phyloP scores from a whole-genome alignment of 208 protist species.

The Acanthamoeba healyi region DNA sequence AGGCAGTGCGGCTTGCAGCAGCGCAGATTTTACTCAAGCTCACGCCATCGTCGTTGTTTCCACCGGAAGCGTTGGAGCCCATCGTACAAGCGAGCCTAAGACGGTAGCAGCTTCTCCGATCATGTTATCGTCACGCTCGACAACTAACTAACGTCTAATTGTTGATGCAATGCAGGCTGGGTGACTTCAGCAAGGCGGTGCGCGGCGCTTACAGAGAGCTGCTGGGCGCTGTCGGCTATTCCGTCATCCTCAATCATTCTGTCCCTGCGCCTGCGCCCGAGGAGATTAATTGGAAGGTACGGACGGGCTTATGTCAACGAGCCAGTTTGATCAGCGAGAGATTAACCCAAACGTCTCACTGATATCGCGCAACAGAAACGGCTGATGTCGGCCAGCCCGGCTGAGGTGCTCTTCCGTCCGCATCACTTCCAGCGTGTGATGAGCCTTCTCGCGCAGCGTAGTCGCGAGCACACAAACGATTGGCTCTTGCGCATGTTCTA shows the following conservation, averaged over 20 bases:
- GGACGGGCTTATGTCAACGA: no score
- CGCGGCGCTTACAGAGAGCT: slow-evolving; percentile 63
- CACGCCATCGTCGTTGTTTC: background rate
- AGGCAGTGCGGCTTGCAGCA: background rate
- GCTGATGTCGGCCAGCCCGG: background rate
- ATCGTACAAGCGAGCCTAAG: slow-evolving; percentile 16
- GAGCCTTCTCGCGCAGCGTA: slow-evolving; percentile 33
- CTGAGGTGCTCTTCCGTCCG: slow-evolving; percentile 1
- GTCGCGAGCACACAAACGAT: background rate
- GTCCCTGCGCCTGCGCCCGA: slow-evolving; percentile 29
- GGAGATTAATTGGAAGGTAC: slow-evolving; percentile 51
- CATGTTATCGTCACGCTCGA: background rate
- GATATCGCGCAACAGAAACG: slow-evolving; percentile 46
- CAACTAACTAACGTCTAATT: no score
- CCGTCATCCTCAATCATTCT: slow-evolving; percentile 63
- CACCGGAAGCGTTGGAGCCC: background rate
- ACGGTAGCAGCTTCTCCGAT: background rate
- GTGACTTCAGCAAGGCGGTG: slow-evolving; percentile 68
- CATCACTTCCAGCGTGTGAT: slow-evolving; percentile 71
- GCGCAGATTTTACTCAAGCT: slow-evolving; percentile 15
- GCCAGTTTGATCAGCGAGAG: no score
- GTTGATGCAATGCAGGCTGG: no score
- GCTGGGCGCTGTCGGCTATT: slow-evolving; percentile 28
- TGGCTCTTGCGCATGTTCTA: slow-evolving; percentile 73
- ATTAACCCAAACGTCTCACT: slow-evolving; percentile 29